Conservation (phyloP, 116 monocot species). For the Trichopus zeylanicus region DNA sequence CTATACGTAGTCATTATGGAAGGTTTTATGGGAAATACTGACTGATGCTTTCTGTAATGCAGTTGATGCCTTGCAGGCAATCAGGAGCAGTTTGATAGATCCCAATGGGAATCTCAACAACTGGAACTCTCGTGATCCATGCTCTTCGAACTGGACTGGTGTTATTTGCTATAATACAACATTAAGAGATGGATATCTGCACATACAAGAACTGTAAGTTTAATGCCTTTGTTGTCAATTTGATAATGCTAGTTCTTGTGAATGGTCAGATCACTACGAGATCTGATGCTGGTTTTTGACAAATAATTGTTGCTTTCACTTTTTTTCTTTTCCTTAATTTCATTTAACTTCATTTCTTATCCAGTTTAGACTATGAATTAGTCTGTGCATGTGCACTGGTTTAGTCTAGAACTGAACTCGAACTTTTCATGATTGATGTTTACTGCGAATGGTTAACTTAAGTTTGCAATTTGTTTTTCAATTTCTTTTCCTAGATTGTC, state of each 20-base stretch:
- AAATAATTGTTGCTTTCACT: too few species aligned
- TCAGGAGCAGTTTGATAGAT: conserved; percentile 52
- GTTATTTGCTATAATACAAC: conserved; percentile 37
- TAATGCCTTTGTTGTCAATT: not conserved
- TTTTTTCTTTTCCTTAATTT: not conserved
- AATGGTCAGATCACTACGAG: not conserved
- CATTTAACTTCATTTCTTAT: too few species aligned
- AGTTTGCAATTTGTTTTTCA: too few species aligned
- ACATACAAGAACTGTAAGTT: conserved; percentile 69
- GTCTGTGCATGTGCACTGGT: too few species aligned
- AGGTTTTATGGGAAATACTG: too few species aligned
- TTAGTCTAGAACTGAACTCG: too few species aligned
- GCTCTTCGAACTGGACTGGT: conserved; percentile 68
- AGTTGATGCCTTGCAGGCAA: conserved; percentile 47
- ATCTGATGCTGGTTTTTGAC: not conserved
- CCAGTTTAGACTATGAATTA: too few species aligned
- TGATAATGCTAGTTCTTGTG: too few species aligned
- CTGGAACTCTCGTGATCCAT: conserved; percentile 83
- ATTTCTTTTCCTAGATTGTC: too few species aligned
- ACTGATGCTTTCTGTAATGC: conserved; percentile 15
- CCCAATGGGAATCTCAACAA: conserved; percentile 39
- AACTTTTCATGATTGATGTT: too few species aligned
- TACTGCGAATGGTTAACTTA: too few species aligned
- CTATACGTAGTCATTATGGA: too few species aligned
- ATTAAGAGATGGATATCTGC: conserved; percentile 38